Conservation (phyloP, 208 protist species). For the Leptomonas pyrrhocoris region DNA sequence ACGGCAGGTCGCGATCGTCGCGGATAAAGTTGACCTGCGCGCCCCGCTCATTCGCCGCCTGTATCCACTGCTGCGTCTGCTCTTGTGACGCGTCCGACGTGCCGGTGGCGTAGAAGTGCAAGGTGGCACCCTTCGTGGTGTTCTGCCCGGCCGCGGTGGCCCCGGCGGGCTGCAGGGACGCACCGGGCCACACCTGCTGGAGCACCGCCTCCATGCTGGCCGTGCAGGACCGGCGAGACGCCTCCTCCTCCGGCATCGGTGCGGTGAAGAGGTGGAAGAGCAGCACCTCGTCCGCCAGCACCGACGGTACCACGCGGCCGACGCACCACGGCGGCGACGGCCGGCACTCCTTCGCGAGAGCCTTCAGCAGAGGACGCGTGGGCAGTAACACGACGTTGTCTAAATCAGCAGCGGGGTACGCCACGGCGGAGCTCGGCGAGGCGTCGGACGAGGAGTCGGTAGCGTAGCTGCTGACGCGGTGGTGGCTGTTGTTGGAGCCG, state of each 20-base stretch:
- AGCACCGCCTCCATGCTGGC: conserved; percentile 27
- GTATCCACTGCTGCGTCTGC: conserved; percentile 25
- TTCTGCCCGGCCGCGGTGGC: conserved; percentile 47
- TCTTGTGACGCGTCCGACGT: conserved; percentile 12
- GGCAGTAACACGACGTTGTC: conserved; percentile 30
- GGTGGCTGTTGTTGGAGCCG: conserved; percentile 6
- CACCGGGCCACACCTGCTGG: conserved; percentile 34
- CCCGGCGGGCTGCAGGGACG: conserved; percentile 29
- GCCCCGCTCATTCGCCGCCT: conserved; percentile 17
- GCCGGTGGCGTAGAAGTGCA: conserved; percentile 38
- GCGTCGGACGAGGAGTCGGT: background rate
- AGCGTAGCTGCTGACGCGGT: conserved; percentile 8
- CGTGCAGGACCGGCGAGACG: conserved; percentile 13
- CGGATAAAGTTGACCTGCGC: conserved; percentile 36
- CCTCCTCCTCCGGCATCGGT: conserved; percentile 26
- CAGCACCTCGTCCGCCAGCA: conserved; percentile 33
- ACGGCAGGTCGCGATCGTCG: conserved; percentile 42
- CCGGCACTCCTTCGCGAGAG: conserved; percentile 38
- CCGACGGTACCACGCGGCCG: conserved; percentile 15
- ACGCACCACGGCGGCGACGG: conserved; percentile 55
- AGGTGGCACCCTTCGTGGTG: conserved; percentile 31
- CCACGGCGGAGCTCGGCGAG: background rate
- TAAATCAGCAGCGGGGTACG: background rate
- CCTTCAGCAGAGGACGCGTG: conserved; percentile 41
- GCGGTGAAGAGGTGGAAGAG: conserved; percentile 39